Conservation (phyloP, 1,284 basidiomycete genomes). For the Melampsora occidentalis region DNA sequence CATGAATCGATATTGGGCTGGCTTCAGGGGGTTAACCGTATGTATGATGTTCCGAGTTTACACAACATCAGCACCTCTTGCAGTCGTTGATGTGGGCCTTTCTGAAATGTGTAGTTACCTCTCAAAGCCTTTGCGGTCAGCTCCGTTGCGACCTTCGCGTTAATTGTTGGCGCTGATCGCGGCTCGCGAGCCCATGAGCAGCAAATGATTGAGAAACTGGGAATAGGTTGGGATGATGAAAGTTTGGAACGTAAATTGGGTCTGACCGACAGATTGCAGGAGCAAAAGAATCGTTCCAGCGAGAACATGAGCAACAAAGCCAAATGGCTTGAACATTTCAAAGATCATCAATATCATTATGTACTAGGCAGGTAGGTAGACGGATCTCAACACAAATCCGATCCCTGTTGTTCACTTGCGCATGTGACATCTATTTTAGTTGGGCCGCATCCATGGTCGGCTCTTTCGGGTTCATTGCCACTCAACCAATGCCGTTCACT, state of each 20-base stretch:
- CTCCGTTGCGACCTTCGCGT: slow-evolving; percentile 21
- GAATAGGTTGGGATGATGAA: slow-evolving; percentile 14
- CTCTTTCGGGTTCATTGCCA: slow-evolving; percentile 26
- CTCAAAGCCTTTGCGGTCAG: slow-evolving; percentile 32
- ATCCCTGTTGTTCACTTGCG: neutral
- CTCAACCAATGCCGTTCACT: slow-evolving; percentile 36
- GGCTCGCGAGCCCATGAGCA: slow-evolving; percentile 19
- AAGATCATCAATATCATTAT: slow-evolving; percentile 26
- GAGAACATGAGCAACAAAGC: slow-evolving; percentile 20
- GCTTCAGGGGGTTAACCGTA: slow-evolving; percentile 29
- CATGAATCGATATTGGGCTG: slow-evolving; percentile 35
- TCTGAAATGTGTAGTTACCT: slow-evolving; percentile 6
- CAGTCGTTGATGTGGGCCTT: neutral
- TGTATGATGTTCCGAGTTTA: neutral
- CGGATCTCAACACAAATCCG: neutral
- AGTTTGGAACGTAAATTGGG: slow-evolving; percentile 8
- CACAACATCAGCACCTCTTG: neutral
- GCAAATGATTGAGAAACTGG: neutral
- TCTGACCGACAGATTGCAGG: neutral
- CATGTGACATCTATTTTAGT: neutral
- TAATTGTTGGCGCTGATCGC: slow-evolving; percentile 38
- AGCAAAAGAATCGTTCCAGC: no score
- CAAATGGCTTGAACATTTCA: slow-evolving; percentile 24
- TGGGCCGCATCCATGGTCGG: slow-evolving; percentile 38
- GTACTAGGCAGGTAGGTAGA: slow-evolving; percentile 25